Base-by-base conservation (phyloP, 2,329 filamentous ascomycete species). In the Claviceps capensis region DNA sequence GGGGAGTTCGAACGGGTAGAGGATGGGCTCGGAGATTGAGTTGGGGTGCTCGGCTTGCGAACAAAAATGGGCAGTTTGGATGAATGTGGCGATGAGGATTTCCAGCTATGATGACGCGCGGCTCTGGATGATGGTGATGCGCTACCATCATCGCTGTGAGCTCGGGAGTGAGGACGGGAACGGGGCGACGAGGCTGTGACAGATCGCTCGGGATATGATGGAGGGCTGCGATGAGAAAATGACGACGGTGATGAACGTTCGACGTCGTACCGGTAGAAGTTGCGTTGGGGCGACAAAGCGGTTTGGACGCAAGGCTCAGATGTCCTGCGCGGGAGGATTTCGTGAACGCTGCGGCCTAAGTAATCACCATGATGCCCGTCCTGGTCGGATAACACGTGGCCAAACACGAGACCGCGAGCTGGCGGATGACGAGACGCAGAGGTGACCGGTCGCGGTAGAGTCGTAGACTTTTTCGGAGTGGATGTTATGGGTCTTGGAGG, bases 291-390 rank as follows among this genome's bases (percentile, higher is more conserved):
- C 47, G 63, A 61, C 55, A 66, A 70, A 54, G 75, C 67, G 58
- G 74, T 76, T 55, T 76, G 73, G 57, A 85, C 67, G 62, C 76
- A 81, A n/a, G 85, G 83, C 61, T 90, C 86, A 44, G 85, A 87
- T 22, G 82, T 83, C 65, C 83, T 76, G 56, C 83, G 73, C 54
- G 73, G 71, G 49, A 75, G 69, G 48, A 70, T 61, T 48, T 58
- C 61, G 54, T 76, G 71, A 56, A 85, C 85, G 49, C 82, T 83
- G 67, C 80, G 81, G 5, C 79, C 81, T 49, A 73, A 69, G 48
- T 75, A 69, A 19, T 72, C 66, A 26, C 72, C 62, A 57, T 78
- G 72, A 59, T 72, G 73, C 58, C 79, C 73, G 59, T 72, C 73
- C 58, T 79, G 74, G 40, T 79, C 72, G n/a, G 79, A 75, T 30